Evolutionary conservation across 202 grass and related monocot species (phyloP), one percentile per base, ranked within the genome.

Genomic region (Setaria italica): DNA sequence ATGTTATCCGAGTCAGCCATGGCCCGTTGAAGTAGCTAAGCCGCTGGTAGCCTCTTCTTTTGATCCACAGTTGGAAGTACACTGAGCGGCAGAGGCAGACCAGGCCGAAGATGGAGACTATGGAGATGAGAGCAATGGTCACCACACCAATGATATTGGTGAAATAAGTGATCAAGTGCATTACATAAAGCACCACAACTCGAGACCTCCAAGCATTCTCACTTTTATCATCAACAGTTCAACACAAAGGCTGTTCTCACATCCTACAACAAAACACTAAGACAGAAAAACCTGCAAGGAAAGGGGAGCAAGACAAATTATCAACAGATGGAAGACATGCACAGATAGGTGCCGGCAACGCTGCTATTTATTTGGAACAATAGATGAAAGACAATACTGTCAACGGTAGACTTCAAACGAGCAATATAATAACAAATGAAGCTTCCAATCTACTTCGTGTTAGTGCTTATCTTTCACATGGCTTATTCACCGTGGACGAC

Each of bases 21-120:
- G 93, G 93, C 9, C 91, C 91, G 46, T 95, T 95, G 73, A 99
- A 99, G 77, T 94, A 99, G 75, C 56, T 91, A 84, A 95, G 90
- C 39, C 85, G 88, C 33, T 83, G 88, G 34, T 92, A 84, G 19
- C 83, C 74, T 74, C 86, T 88, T 64, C 49, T 78, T 62, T 68
- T 91, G 78, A 99, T 89, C 86, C 90, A 91, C 43, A 95, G 64
- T 25, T 99, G 91, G 83, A 99, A 99, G 80, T 91, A 81, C 47
- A 94, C 25, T 1, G 90, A 92, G 53, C 72, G 91, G 37, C 84
- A 89, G 25, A 99, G 82, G 82, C 93, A 99, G 13, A 95, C 32
- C 13, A 99, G 80, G 43, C 93, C 86, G 58, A 99, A 84, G 46
- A 91, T 25, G 74, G 84, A 90, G 43, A 92, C 82, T 43, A 99